Evolutionary conservation across 148 eudicot genomes (phyloP), one percentile per base, ranked within the genome.

Genomic region (Silene conica): DNA sequence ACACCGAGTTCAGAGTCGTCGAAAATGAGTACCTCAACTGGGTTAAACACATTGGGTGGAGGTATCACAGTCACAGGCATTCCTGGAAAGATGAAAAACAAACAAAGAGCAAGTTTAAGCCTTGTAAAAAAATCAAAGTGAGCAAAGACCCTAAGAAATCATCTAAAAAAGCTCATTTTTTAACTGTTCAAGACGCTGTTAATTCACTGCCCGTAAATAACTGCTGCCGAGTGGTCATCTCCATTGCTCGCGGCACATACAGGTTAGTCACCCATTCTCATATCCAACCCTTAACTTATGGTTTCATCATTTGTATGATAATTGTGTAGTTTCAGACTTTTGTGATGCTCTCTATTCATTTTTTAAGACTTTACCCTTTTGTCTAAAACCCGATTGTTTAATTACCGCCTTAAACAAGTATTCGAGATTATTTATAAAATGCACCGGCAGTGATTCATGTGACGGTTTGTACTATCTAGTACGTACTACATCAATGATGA

Each of bases 51-150:
- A 77, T 89, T 80, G 84, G 82, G 38, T 68, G 65, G 8, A 74
- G 64, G 63, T 19, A 77, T 59, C 72, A 80, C 41, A 88, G 82
- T 59, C 71, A 80, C 41, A 88, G 82, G 76, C 91, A 88, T 25
- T 79, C 84, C 15, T 67, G 69, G 71, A 74, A 74, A 61, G 57
- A 43, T 20, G 64, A 69, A 54, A 79, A 79, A 66, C 74, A 74
- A 57, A 79, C 52, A 6, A 81, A 81, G 76, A 85, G 74, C 74
- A 80, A 81, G 76, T 19, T 80, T n/a, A 70, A 81, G 71, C 86
- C 89, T 59, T 89, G 97, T 76, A 83, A 84, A 79, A 76, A 46
- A 21, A 86, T 92, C 66, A 90, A 83, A 75, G 97, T 92, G 46
- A 72, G 79, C 46, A 83, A 86, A 70, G 81, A 84, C 34, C 58